Percentiles rank a stretch among this genome's conserved stretches.
Evolutionary conservation across 2,329 filamentous ascomycete genomes (phyloP).

Genomic region (Cytospora schulzeri): DNA sequence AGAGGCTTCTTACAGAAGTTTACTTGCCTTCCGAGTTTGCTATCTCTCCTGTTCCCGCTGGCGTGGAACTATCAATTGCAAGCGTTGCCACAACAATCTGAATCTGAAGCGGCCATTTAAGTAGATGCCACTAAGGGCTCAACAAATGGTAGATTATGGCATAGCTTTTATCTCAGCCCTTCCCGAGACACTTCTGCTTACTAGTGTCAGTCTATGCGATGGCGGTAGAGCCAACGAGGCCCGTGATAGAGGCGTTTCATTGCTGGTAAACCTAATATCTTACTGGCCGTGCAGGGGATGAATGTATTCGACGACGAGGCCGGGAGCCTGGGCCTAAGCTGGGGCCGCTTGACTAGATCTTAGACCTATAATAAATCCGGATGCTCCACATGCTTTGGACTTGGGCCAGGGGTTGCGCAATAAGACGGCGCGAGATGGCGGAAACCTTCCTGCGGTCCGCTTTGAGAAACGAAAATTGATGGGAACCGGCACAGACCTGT

Average conservation of each 20-base stretch:
- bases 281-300: neutral
- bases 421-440: neutral
- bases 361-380: too few relatives aligned
- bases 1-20: too few relatives aligned
- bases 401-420: neutral
- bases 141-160: neutral
- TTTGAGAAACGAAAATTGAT: neutral
- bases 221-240: neutral
- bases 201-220: neutral
- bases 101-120: neutral
- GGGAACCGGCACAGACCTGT: neutral
- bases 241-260: too few relatives aligned
- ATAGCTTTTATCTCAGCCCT: neutral
- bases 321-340: neutral
- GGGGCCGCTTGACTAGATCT: too few relatives aligned
- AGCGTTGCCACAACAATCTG: neutral
- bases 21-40: neutral
- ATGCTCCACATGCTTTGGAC: neutral
- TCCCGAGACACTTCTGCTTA: neutral
- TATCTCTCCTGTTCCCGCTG: neutral
- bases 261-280: neutral
- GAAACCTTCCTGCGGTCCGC: neutral
- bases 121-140: neutral
- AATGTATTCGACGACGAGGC: neutral
- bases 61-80: neutral